Base-by-base conservation (phyloP, 441 rosid species). In the Dalechampia spathulata region DNA sequence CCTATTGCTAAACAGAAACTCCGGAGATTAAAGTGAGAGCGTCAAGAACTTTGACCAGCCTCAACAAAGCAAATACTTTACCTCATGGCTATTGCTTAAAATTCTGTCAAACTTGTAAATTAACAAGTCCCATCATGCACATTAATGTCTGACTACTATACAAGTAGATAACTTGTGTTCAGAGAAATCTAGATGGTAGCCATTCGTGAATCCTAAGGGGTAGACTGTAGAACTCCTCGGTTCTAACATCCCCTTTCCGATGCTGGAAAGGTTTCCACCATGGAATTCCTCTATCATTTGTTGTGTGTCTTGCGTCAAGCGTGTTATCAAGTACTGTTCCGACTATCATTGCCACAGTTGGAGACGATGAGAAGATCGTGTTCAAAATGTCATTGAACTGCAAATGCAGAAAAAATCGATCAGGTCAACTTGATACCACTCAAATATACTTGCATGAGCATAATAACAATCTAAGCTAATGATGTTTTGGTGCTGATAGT, bases 181-280 rank as follows among this genome's bases (percentile, higher is more conserved):
- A 79, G 5, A 69, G 84, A 59, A 83, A 89, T 64, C 99, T 74
- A 14, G 80, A 38, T 12, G 97, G 97, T 1, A 86, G n/a, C 63
- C 74, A 75, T 47, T 73, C 74, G 6, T 70, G 54, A 11, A 83
- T n/a, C 65, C 94, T 67, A 26, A 83, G 65, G 3, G 93, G 99
- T 30, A 72, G 58, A 36, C 78, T 70, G 71, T 92, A 92, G 64
- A 86, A 92, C 72, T 89, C 99, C 0, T 69, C 82, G 0, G 76
- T 89, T 70, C 99, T 71, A 2, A 0, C 2, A 32, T 92, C 99
- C 47, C 99, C 92, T 3, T 70, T 43, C 67, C 80, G 67, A 50
- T 62, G 65, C 72, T 80, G 94, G 83, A 92, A 92, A 3, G 99
- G 99, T 52, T 40, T 66, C 99, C 93, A 92, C 99, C 99, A 92